Evolutionary conservation across 2,329 filamentous ascomycete genomes (phyloP).

Genomic region (Beauveria rudraprayagi): DNA sequence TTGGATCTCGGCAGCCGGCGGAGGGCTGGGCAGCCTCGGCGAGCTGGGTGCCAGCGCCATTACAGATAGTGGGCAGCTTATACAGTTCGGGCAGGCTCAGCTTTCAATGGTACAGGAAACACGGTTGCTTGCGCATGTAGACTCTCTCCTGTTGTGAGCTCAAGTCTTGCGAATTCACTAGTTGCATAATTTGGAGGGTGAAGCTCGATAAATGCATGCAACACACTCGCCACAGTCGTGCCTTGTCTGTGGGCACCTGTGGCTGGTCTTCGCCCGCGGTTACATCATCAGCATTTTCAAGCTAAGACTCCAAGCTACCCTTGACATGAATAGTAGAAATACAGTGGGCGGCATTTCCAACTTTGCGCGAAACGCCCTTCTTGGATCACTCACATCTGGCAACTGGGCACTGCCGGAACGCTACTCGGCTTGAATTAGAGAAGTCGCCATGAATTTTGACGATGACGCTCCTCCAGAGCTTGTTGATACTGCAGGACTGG

Average conservation of each 20-base stretch:
- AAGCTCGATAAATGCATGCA: slow-evolving; percentile 18
- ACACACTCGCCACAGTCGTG: neutral
- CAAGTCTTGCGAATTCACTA: slow-evolving; percentile 10
- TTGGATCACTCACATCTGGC: neutral
- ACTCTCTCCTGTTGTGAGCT: slow-evolving; percentile 3
- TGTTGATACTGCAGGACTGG: slow-evolving; percentile 35
- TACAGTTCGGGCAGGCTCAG: neutral
- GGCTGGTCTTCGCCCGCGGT: slow-evolving; percentile 9
- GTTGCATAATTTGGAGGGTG: slow-evolving; percentile 13
- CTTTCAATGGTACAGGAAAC: slow-evolving; percentile 5
- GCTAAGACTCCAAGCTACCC: neutral
- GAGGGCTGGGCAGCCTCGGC: slow-evolving; percentile 87
- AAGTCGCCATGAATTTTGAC: slow-evolving; percentile 50
- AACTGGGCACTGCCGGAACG: neutral
- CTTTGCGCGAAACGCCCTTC: neutral
- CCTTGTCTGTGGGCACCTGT: slow-evolving; percentile 1
- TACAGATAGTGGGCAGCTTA: slow-evolving; percentile 15
- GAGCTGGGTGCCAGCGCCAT: slow-evolving; percentile 66
- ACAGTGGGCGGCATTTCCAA: neutral
- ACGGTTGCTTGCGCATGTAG: neutral
- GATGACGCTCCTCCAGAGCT: slow-evolving; percentile 62
- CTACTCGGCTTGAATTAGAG: neutral
- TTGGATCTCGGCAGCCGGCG: slow-evolving; percentile 90
- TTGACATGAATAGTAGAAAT: neutral
- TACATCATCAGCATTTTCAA: neutral